Evolutionary conservation across 768 basidiomycete species (phyloP).

Genomic region (Calocybe gangraenosa): DNA sequence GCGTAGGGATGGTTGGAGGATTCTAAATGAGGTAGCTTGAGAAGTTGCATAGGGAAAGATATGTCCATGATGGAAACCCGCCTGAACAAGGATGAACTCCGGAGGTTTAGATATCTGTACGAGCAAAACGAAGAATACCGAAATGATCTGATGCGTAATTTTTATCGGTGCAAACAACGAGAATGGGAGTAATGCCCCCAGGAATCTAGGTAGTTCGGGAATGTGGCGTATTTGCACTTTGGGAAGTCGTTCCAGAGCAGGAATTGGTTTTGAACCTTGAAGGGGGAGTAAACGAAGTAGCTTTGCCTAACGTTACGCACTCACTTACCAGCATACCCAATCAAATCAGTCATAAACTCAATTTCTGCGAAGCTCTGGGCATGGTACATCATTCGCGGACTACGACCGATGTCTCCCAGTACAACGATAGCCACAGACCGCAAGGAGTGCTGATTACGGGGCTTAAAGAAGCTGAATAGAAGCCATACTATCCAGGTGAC

Average conservation of each 20-base stretch:
- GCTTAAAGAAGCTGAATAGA: slow-evolving; percentile 28
- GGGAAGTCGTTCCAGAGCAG: slow-evolving; percentile 64
- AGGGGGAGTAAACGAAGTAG: background rate
- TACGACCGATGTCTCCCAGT: slow-evolving; percentile 92
- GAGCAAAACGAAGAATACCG: slow-evolving; percentile 60
- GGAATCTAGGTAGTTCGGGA: slow-evolving; percentile 51
- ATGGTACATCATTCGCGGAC: slow-evolving; percentile 99
- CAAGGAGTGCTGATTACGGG: slow-evolving; percentile 34
- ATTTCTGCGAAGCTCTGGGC: slow-evolving; percentile 86
- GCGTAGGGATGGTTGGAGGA: slow-evolving; percentile 93
- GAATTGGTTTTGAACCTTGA: slow-evolving; percentile 73
- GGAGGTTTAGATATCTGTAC: slow-evolving; percentile 62
- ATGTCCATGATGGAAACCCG: slow-evolving; percentile 30
- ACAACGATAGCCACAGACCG: slow-evolving; percentile 88
- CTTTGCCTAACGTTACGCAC: background rate
- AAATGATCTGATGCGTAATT: slow-evolving; percentile 62
- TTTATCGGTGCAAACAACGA: slow-evolving; percentile 77
- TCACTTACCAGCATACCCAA: slow-evolving; percentile 79
- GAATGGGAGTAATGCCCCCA: slow-evolving; percentile 53
- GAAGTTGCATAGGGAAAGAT: background rate
- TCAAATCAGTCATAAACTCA: slow-evolving; percentile 71
- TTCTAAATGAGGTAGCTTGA: slow-evolving; percentile 49
- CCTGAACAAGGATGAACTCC: slow-evolving; percentile 88
- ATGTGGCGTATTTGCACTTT: slow-evolving; percentile 67
- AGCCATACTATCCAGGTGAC: slow-evolving; percentile 28